Base-by-base conservation (phyloP, 768 basidiomycete genomes). In the Exsudoporus frostii region DNA sequence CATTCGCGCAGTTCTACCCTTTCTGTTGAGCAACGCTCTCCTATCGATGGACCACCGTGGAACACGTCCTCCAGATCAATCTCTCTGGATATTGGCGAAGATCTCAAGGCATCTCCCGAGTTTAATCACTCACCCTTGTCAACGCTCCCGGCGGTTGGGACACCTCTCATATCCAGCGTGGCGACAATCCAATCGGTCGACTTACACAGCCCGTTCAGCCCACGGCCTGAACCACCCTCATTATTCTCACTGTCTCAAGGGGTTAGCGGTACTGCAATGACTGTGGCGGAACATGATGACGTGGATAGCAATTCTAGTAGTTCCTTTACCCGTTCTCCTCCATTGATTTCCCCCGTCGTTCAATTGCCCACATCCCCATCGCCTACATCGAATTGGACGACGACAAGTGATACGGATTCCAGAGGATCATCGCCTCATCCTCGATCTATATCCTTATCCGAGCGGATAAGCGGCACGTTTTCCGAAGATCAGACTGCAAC, bases 1-100 rank as follows among this genome's bases (percentile, higher is more conserved):
- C 69, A 59, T 45, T 71, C 69, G 34, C 63, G 65, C 36, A 71
- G 65, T 43, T 69, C 65, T 2, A 69, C 63, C 14, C 63, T 71
- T 33, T 57, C 67, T 6, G 61, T 71, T 5, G 61, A 65, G 20
- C 69, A 71, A 40, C 57, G 34, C 48, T 63, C 55, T 37, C 65
- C 66, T n/a, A 59, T 44, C 0, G 63, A 62, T 17, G 53, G 50
- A 45, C 60, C 57, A 5, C 47, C 43, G 7, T 60, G 60, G 57
- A 51, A 55, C 29, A 17, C 17, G 33, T 30, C 47, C 7, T 34
- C 54, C 37, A 57, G 20, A 46, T 42, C 62, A 9, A 22, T 52
- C 17, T 48, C 58, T 48, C 34, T 59, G 13, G 55, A 57, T 9
- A 30, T 30, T 33, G 34, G 17, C 2, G 37, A 54, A 20, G 45